phyloP scores from a whole-genome alignment of 2,329 filamentous ascomycete species.

The Aspergillus calidoustus region DNA sequence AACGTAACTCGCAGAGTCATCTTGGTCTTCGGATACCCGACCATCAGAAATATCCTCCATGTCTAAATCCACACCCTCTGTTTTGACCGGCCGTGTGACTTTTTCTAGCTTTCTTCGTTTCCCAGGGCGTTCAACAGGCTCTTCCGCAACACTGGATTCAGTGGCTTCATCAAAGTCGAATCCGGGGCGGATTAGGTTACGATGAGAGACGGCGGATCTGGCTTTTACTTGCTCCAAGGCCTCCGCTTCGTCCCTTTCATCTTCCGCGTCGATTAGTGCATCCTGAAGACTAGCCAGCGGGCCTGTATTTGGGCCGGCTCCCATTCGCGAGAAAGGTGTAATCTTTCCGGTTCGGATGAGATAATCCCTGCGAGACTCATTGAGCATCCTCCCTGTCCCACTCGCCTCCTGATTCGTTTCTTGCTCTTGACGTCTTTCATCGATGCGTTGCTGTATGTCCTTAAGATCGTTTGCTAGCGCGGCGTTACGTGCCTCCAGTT shows the following conservation, averaged over 20 bases:
- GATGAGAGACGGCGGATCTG: conserved; percentile 65
- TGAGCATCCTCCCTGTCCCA: conserved; percentile 64
- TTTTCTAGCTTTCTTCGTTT: conserved; percentile 44
- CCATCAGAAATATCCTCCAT: conserved; percentile 19
- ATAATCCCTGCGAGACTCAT: conserved; percentile 85
- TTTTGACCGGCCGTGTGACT: background rate
- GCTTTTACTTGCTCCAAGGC: conserved; percentile 48
- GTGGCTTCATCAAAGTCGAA: conserved; percentile 61
- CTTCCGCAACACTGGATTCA: conserved; percentile 33
- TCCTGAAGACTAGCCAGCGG: conserved; percentile 74
- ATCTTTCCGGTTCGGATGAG: conserved; percentile 97
- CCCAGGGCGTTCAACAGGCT: conserved; percentile 25
- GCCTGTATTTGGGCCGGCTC: conserved; percentile 61
- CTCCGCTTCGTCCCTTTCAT: conserved; percentile 61
- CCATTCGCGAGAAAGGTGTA: conserved; percentile 87
- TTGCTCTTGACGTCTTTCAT: conserved; percentile 68
- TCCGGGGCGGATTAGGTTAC: conserved; percentile 73
- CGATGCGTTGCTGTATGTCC: conserved; percentile 81
- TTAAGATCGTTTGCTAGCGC: conserved; percentile 72
- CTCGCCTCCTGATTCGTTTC: conserved; percentile 50
- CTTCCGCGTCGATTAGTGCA: conserved; percentile 80
- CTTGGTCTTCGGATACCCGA: conserved; percentile 33
- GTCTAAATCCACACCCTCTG: conserved; percentile 14
- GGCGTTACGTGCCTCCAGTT: conserved; percentile 67
- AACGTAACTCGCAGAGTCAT: conserved; percentile 41